Evolutionary conservation across 2,329 filamentous ascomycete genomes (phyloP).

Genomic region (Cadophora sp.): DNA sequence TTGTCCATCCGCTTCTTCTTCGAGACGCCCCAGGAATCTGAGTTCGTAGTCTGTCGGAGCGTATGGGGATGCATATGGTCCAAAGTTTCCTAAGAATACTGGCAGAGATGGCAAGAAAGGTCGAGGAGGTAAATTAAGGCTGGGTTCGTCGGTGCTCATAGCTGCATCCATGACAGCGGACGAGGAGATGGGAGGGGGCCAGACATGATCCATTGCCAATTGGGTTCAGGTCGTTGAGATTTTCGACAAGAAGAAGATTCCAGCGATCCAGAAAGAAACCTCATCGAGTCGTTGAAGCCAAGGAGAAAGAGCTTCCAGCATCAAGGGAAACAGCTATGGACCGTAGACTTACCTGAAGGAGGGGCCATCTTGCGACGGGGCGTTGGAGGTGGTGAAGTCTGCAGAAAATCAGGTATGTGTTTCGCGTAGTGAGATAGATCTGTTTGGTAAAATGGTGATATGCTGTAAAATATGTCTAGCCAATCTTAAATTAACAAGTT

Average conservation of each 20-base stretch:
- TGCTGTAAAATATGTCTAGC: background rate
- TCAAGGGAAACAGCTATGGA: constrained; percentile 5
- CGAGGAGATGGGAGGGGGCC: background rate
- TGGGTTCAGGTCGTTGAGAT: background rate
- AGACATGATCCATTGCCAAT: background rate
- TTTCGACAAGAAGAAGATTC: background rate
- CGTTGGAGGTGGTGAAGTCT: background rate
- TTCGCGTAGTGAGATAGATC: background rate
- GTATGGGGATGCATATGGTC: background rate
- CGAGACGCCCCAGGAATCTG: background rate
- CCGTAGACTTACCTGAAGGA: constrained; percentile 36
- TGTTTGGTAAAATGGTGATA: background rate
- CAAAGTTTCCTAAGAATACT: background rate
- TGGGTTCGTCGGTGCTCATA: background rate
- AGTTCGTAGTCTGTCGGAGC: background rate
- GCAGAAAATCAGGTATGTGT: background rate
- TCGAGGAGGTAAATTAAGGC: background rate
- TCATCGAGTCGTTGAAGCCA: background rate
- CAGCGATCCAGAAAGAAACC: background rate
- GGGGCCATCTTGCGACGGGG: constrained; percentile 33
- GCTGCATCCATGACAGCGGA: background rate
- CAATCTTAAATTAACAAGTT: too few relatives aligned
- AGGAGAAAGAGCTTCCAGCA: constrained; percentile 11
- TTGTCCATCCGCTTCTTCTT: background rate
- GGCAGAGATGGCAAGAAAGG: background rate